Evolutionary conservation across 441 rosid genomes (phyloP).

Genomic region (Erodium moschatum): DNA sequence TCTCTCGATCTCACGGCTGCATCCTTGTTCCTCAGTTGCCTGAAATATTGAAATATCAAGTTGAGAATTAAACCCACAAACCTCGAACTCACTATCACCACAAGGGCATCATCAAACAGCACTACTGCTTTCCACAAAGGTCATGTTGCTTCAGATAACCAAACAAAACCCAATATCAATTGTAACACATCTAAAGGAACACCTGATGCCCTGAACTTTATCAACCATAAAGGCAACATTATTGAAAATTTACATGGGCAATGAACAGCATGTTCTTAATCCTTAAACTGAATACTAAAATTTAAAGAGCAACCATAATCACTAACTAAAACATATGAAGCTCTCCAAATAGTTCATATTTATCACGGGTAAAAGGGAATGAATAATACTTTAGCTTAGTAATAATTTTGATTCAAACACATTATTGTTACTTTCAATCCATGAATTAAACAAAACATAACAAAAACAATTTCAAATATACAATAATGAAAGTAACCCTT

Average conservation of each 20-base stretch:
- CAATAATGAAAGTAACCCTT: too few species aligned
- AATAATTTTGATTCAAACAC: too few species aligned
- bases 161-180: background rate
- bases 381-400: too few species aligned
- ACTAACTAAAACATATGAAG: too few species aligned
- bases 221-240: background rate
- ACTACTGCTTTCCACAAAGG: background rate
- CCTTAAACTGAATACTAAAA: conserved; percentile 6
- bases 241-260: background rate
- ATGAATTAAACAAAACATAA: too few species aligned
- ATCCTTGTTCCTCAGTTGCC: conserved; percentile 82
- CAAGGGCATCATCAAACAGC: background rate
- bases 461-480: too few species aligned
- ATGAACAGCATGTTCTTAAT: background rate
- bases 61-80: too few species aligned
- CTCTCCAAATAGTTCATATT: too few species aligned
- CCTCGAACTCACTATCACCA: too few species aligned
- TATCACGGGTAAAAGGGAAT: too few species aligned
- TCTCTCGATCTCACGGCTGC: conserved; percentile 80
- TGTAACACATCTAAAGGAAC: background rate
- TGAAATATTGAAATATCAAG: conserved; percentile 20
- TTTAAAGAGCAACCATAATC: background rate
- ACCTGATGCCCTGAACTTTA: background rate
- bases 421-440: too few species aligned
- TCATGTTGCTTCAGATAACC: background rate